Percentiles rank a stretch among this genome's conserved stretches.
Evolutionary conservation across 441 rosid genomes (phyloP).

Genomic region (Populus hybrid): DNA sequence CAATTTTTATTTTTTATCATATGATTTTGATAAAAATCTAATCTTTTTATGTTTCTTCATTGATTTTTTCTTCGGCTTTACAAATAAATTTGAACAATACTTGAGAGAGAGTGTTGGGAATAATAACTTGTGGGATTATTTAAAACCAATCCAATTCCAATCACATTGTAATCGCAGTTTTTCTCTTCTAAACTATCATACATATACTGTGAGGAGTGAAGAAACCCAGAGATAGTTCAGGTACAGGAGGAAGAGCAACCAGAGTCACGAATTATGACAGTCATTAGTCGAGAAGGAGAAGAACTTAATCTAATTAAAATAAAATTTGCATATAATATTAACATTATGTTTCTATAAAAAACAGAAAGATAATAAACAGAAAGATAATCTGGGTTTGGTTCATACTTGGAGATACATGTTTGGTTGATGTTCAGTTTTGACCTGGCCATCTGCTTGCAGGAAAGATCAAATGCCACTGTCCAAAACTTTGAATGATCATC

Average conservation of each 20-base stretch:
- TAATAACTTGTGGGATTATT: no score
- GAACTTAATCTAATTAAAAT: neutral
- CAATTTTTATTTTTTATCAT: no score
- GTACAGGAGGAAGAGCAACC: neutral
- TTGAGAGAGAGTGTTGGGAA: no score
- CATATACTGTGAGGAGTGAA: neutral
- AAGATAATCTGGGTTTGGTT: neutral
- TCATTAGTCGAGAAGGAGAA: neutral
- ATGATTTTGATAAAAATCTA: no score
- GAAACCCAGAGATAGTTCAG: neutral
- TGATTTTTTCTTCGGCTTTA: no score
- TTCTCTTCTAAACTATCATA: no score
- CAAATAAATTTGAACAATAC: no score
- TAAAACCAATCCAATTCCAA: no score
- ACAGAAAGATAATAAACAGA: neutral
- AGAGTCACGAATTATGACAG: neutral
- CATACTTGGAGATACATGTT: neutral
- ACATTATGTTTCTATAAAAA: neutral
- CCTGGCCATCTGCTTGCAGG: conserved; percentile 4
- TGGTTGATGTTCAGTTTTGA: neutral
- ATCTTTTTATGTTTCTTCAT: no score
- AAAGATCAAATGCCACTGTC: neutral
- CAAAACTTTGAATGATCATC: neutral
- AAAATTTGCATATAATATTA: neutral
- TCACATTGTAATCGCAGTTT: no score